These are phyloP conservation scores for Hyaloperonospora arabidopsidis DNA, from an alignment of 352 stramenopile genomes.

Conservation along the genomic window DNA sequence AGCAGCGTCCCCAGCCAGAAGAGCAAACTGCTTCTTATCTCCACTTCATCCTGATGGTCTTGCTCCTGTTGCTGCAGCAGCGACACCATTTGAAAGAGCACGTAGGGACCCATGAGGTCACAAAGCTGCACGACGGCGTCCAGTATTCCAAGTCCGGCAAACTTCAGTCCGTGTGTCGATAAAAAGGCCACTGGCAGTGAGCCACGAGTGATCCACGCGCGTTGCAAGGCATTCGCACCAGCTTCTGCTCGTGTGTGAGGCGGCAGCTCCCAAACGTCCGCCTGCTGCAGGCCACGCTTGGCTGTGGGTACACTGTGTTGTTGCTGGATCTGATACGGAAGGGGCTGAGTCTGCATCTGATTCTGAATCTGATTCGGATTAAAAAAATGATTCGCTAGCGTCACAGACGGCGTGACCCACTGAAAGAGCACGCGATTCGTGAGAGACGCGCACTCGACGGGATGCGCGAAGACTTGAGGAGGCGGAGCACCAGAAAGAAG, in stretches of 20 bases:
- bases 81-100: constrained; percentile 53
- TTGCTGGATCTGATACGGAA: constrained; percentile 15
- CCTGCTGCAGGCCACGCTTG: constrained; percentile 35
- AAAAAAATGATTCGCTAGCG: constrained; percentile 27
- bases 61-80: constrained; percentile 30
- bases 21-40: constrained; percentile 19
- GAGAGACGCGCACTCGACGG: constrained; percentile 37
- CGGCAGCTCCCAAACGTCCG: constrained; percentile 58
- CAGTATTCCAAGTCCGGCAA: constrained; percentile 36
- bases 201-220: constrained; percentile 47
- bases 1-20: constrained; percentile 61
- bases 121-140: constrained; percentile 38
- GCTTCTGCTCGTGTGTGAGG: constrained; percentile 33
- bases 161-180: constrained; percentile 40
- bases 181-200: constrained; percentile 51
- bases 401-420: constrained; percentile 42
- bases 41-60: constrained; percentile 6
- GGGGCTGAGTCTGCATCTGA: constrained; percentile 20
- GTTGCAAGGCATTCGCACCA: constrained; percentile 42
- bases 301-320: constrained; percentile 17
- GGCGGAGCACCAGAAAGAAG: constrained; percentile 28
- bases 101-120: constrained; percentile 51
- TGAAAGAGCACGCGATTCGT: constrained; percentile 35
- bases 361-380: constrained; percentile 3
- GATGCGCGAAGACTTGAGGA: constrained; percentile 32